phyloP scores from a whole-genome alignment of 2,329 filamentous ascomycete species.

The Calonectria pseudoreteaudii region DNA sequence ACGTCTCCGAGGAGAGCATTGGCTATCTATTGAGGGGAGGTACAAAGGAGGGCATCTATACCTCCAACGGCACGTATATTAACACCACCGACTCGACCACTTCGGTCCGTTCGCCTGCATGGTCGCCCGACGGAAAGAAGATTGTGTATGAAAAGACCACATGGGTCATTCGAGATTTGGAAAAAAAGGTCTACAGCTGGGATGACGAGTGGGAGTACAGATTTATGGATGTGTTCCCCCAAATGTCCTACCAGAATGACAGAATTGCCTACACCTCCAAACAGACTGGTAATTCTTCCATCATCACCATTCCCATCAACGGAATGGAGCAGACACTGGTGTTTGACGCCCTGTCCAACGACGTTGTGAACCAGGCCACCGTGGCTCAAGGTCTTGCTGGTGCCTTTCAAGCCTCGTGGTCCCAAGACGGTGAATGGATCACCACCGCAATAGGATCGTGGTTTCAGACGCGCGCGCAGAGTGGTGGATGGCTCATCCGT shows the following conservation, averaged over 20 bases:
- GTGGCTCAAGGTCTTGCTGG: not conserved
- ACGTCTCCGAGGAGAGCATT: not conserved
- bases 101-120: not conserved
- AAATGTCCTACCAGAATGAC: slow-evolving; percentile 2
- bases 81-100: not conserved
- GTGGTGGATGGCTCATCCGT: not conserved
- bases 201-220: not conserved
- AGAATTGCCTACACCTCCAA: not conserved
- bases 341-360: not conserved
- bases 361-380: not conserved
- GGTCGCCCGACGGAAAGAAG: not conserved
- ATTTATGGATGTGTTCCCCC: not conserved
- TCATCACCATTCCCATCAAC: not conserved
- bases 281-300: not conserved
- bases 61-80: not conserved
- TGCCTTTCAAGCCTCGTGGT: not conserved
- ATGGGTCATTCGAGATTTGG: not conserved
- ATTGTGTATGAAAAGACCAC: not conserved
- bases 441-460: not conserved
- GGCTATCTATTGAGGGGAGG: not conserved
- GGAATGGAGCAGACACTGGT: not conserved
- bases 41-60: not conserved
- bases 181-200: not conserved
- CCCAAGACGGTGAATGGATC: not conserved
- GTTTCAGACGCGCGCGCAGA: not conserved